These are phyloP conservation scores for Hygrophila difformis DNA, from an alignment of 257 asterid genomes.

Conservation along the genomic window DNA sequence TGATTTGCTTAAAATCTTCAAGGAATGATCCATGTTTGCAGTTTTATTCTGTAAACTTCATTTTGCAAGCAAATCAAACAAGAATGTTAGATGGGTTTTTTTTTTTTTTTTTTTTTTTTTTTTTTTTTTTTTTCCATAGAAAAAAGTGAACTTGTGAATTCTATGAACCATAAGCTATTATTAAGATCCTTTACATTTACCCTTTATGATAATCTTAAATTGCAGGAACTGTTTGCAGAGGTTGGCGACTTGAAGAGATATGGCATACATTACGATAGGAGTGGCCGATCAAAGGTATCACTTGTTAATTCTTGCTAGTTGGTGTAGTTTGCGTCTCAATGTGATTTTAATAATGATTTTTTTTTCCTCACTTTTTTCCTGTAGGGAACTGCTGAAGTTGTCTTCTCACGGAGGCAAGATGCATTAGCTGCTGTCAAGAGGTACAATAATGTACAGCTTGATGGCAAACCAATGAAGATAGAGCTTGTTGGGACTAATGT, in stretches of 20 bases:
- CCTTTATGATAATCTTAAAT: not conserved
- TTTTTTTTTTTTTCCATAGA: too few species aligned
- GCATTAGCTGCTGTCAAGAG: conserved; percentile 39
- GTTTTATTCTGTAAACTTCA: too few species aligned
- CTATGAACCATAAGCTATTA: not conserved
- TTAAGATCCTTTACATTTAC: conserved; percentile 1
- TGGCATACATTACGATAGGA: conserved; percentile 52
- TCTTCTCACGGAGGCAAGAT: conserved; percentile 29
- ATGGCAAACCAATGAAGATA: conserved; percentile 39
- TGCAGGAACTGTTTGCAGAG: conserved; percentile 61
- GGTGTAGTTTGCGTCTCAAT: conserved; percentile 16
- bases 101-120: too few species aligned
- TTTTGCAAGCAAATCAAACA: too few species aligned
- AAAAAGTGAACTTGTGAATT: too few species aligned
- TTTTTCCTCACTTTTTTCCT: too few species aligned
- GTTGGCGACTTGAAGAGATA: conserved; percentile 53
- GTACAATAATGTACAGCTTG: conserved; percentile 31
- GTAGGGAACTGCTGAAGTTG: conserved; percentile 74
- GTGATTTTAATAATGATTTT: conserved; percentile 16
- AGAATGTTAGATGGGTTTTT: too few species aligned
- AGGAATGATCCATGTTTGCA: too few species aligned
- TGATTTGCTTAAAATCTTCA: too few species aligned
- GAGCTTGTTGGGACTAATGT: conserved; percentile 26
- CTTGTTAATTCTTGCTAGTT: conserved; percentile 11
- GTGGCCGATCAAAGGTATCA: conserved; percentile 66